A percentile compares a stretch with the other conserved stretches of the same genome.
These are phyloP conservation scores for Clonostachys chloroleuca DNA, from an alignment of 2,329 filamentous ascomycete species.

Conservation along the genomic window DNA sequence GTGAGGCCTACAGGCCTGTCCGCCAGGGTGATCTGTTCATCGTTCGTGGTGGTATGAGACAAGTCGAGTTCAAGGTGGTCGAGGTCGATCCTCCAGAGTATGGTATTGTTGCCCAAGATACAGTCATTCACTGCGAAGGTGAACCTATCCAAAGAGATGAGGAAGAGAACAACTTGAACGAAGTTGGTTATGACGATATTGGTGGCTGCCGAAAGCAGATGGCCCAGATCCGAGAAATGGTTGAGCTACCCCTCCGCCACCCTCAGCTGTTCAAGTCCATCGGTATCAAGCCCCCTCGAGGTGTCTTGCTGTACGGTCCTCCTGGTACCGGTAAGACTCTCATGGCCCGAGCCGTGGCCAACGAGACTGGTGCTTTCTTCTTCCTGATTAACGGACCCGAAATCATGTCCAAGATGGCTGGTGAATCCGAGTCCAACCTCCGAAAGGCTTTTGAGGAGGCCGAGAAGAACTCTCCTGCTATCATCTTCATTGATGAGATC, in stretches of 20 bases:
- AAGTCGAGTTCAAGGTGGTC: slow-evolving; percentile 99
- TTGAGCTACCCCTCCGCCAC: slow-evolving; percentile 93
- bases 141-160: slow-evolving; percentile 90
- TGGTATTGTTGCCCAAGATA: slow-evolving; percentile 97
- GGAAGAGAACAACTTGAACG: slow-evolving; percentile 98
- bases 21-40: slow-evolving; percentile 98
- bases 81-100: slow-evolving; percentile 98
- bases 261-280: slow-evolving; percentile 99
- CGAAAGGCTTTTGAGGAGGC: slow-evolving; percentile 99
- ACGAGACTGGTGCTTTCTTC: slow-evolving; percentile 98
- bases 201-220: slow-evolving; percentile 99
- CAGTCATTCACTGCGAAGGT: slow-evolving; percentile 97
- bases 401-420: slow-evolving; percentile 99
- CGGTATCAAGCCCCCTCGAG: slow-evolving; percentile 97
- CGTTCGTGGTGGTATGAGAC: slow-evolving; percentile 94
- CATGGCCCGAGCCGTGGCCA: slow-evolving; percentile 97
- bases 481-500: slow-evolving; percentile 99
- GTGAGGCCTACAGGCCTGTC: slow-evolving; percentile 95
- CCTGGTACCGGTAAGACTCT: slow-evolving; percentile 99
- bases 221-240: slow-evolving; percentile 98
- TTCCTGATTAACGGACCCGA: slow-evolving; percentile 99
- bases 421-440: slow-evolving; percentile 97
- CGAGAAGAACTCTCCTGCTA: slow-evolving; percentile 98
- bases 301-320: slow-evolving; percentile 94
- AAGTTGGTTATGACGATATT: slow-evolving; percentile 98